Evolutionary conservation across 805 yeast species (phyloP).

Genomic region (Wickerhamiella australiensis): DNA sequence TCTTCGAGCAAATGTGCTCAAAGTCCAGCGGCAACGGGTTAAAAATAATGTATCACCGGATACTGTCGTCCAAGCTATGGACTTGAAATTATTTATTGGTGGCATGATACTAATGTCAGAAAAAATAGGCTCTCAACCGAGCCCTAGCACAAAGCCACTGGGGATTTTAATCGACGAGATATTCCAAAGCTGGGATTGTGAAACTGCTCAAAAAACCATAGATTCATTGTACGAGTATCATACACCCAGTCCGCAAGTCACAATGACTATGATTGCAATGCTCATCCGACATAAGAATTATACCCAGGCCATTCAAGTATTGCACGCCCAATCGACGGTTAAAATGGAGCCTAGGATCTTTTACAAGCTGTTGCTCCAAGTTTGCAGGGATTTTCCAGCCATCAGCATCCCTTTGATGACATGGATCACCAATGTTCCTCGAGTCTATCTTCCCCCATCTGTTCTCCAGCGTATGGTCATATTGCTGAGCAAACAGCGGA

Average conservation of each 20-base stretch:
- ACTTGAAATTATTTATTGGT: conserved; percentile 22
- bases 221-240: conserved; percentile 1
- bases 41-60: conserved; percentile 12
- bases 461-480: conserved; percentile 20
- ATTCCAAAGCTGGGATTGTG: conserved; percentile 17
- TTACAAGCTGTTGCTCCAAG: conserved; percentile 16
- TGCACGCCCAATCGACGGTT: conserved; percentile 14
- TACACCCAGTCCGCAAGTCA: conserved; percentile 9
- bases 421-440: conserved; percentile 20
- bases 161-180: conserved; percentile 13
- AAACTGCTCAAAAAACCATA: conserved; percentile 5
- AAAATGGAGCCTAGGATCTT: conserved; percentile 11
- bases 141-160: neutral
- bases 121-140: conserved; percentile 10
- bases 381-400: conserved; percentile 21
- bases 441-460: conserved; percentile 15
- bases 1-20: conserved; percentile 15
- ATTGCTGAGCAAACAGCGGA: conserved; percentile 17
- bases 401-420: conserved; percentile 16
- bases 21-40: neutral
- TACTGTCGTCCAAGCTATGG: conserved; percentile 16
- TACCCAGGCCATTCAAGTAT: conserved; percentile 18
- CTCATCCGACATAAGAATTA: conserved; percentile 15
- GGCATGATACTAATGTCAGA: conserved; percentile 24
- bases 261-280: conserved; percentile 5